Evolutionary conservation across 2,329 filamentous ascomycete species (phyloP), one percentile per base, ranked within the genome.

Genomic region (Monosporascus sp.): DNA sequence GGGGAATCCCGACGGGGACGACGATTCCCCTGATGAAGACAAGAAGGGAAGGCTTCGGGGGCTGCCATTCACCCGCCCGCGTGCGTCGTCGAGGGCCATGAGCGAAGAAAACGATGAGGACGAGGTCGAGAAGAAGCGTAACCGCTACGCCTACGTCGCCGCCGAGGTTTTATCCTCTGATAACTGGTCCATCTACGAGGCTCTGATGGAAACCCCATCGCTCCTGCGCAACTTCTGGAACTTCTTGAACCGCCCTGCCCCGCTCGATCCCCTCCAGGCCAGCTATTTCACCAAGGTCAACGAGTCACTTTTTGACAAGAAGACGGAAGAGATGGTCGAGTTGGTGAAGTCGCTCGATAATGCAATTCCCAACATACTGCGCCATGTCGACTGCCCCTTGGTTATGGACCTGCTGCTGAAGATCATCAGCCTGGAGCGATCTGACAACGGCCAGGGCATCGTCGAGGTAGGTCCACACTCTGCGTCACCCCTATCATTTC

Each of bases 251-350:
- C 83, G 86, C 52, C 83, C 90, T n/a, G 82, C 90, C 11, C 90
- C 93, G 3, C 81, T 99, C 52, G 93, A 97, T 69, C 89, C 93
- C 38, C 81, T 97, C 6, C 93, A 97, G 73, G 93, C 94, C 19
- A 92, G 92, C 66, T 99, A 99, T 70, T 99, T 99, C 69, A 97
- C 93, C 52, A 99, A 97, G 69, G 92, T 99, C 67, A 97, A 97
- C 71, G 94, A 99, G 74, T 89, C 91, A n/a, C 76, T 99, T 20
- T 87, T 99, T 52, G 94, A 97, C 70, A 95, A 94, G 74, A 97
- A 97, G 80, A 97, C 95, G 6, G 90, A 95, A 66, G 93, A 97
- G 59, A 99, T 97, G 93, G 79, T 97, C 61, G 85, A 87, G 19
- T 85, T 99, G 57, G 84, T 99, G 71, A 95, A 91, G 69, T 87